Base-by-base conservation (phyloP, 108 stramenopile genomes). In the Cylindrotheca closterium region DNA sequence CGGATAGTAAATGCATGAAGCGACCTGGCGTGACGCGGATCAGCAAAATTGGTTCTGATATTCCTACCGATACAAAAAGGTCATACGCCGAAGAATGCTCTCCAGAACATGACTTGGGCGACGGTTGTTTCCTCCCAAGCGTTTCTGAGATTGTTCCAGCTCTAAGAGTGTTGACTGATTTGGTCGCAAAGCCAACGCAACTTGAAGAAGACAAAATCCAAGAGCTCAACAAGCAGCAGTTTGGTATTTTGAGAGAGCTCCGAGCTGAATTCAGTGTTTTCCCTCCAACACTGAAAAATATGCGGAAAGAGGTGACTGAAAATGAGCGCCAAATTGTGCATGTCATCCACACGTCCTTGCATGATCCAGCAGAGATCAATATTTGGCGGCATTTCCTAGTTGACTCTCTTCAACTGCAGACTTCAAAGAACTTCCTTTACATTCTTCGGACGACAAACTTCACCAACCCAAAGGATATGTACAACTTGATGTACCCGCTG, bases 371-470 rank as follows among this genome's bases (percentile, higher is more conserved):
- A 10, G 7, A 10, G 37, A 42, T 42, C 15, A 10, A 7, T 15
- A 7, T 15, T 42, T 42, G 37, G 37, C 37, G 37, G 7, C 37
- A 42, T 42, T 42, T 42, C 37, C 15, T 7, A 7, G 15, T 42
- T 15, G 37, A 42, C 37, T 68, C 70, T 22, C 45, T 84, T 21
- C 2, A 71, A 45, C 26, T 30, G 0, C 83, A 84, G 54, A 59
- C 72, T 29, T 74, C 68, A 4, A 45, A 74, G n/a, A 74, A 79
- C 49, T 84, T 79, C 46, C 24, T 80, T 12, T 80, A 75, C 75
- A 59, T 84, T 24, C 78, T 84, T 23, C 65, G 77, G 18, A 72
- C 74, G 37, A 42, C 10, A 7, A 42, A 42, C 37, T 42, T 42
- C 37, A 42, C 37, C 10, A 42, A 42, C 15, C 37, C 7, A 10